These are phyloP conservation scores for Clitopilus hobsonii DNA, from an alignment of 768 basidiomycete species.

Conservation along the genomic window DNA sequence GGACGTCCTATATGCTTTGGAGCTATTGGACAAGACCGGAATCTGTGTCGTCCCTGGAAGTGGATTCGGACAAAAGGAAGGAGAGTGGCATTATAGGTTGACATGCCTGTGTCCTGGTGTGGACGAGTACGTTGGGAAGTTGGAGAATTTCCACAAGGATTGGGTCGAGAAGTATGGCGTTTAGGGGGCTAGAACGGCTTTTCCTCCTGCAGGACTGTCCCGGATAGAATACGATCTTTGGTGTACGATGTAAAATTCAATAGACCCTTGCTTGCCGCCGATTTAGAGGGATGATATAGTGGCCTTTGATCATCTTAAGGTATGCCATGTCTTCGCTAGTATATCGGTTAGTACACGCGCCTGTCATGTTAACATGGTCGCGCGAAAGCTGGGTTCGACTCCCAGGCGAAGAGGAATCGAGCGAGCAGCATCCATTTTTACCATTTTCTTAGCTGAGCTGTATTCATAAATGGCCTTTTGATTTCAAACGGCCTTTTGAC, in stretches of 20 bases:
- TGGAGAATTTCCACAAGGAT: constrained; percentile 48
- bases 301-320: background rate
- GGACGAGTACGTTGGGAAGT: constrained; percentile 83
- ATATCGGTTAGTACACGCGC: constrained; percentile 4
- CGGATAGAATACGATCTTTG: no score
- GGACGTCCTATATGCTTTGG: constrained; percentile 85
- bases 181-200: background rate
- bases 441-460: no score
- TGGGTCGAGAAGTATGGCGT: constrained; percentile 23
- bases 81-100: constrained; percentile 86
- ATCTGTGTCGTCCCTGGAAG: constrained; percentile 93
- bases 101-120: constrained; percentile 95
- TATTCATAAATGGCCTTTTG: no score
- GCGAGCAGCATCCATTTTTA: no score
- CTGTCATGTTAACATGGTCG: background rate
- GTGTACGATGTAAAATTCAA: background rate
- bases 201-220: background rate
- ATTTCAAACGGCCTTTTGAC: no score
- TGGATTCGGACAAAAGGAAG: constrained; percentile 92
- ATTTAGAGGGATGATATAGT: background rate
- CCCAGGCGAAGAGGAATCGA: constrained; percentile 2
- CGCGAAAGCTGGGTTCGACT: constrained; percentile 4
- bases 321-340: background rate
- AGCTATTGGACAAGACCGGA: constrained; percentile 81
- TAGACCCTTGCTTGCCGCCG: background rate